A percentile compares a stretch with the other conserved stretches of the same genome.
These are phyloP conservation scores for Solanum megistacrolobum DNA, from an alignment of 257 asterid genomes.

Conservation along the genomic window DNA sequence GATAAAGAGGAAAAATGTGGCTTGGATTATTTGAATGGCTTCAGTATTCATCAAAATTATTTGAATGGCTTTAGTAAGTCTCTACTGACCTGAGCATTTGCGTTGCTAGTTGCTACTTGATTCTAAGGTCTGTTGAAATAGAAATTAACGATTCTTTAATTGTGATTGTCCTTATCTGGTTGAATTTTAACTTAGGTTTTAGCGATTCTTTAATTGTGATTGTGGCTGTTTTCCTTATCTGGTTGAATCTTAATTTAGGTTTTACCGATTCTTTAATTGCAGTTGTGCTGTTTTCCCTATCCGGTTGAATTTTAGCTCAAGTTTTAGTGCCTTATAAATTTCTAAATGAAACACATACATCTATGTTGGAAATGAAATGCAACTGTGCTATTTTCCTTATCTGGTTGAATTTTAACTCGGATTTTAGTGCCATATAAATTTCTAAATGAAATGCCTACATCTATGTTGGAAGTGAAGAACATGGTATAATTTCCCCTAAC, in stretches of 20 bases:
- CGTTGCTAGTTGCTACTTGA: not conserved
- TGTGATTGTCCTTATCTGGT: not conserved
- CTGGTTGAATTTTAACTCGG: not conserved
- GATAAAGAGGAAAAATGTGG: not conserved
- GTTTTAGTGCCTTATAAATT: not conserved
- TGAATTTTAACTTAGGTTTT: not conserved
- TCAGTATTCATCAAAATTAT: not conserved
- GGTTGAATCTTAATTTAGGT: not conserved
- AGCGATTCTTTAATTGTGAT: not conserved
- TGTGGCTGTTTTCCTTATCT: not conserved
- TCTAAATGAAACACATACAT: not conserved
- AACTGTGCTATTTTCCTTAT: not conserved
- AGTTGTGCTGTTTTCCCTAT: not conserved
- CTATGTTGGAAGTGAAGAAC: not conserved
- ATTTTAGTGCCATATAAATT: not conserved
- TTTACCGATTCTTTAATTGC: not conserved
- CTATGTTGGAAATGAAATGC: not conserved
- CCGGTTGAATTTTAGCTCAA: not conserved
- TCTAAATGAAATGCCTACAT: not conserved
- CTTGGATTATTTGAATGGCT: not conserved
- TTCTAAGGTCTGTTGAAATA: not conserved
- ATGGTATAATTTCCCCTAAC: not conserved
- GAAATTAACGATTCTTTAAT: not conserved
- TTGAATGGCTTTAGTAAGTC: not conserved
- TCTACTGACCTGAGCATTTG: not conserved